Evolutionary conservation across 164 flowering plant genomes (phyloP).

Genomic region (Kalanchoe fedtschenkoi): DNA sequence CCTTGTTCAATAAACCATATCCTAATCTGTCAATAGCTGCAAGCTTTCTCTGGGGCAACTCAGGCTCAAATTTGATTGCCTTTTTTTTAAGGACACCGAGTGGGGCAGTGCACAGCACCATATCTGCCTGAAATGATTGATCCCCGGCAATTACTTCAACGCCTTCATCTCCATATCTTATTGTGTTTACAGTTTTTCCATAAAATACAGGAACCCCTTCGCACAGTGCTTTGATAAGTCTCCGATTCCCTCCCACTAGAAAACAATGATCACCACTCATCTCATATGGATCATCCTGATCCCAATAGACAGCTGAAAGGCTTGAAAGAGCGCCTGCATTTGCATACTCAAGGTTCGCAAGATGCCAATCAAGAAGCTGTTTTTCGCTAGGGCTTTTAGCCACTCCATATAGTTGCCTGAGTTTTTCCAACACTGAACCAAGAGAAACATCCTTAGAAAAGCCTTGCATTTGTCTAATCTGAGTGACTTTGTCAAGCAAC

Average conservation of each 20-base stretch:
- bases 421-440: conserved; percentile 67
- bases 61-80: conserved; percentile 66
- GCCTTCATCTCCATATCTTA: conserved; percentile 61
- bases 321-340: conserved; percentile 85
- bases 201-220: conserved; percentile 69
- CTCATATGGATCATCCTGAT: conserved; percentile 98
- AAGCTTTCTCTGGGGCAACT: conserved; percentile 66
- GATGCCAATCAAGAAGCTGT: conserved; percentile 89
- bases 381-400: conserved; percentile 51
- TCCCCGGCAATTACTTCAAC: conserved; percentile 66
- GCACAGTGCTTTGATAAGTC: conserved; percentile 63
- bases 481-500: conserved; percentile 67
- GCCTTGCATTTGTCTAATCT: conserved; percentile 61
- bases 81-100: conserved; percentile 78
- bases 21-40: conserved; percentile 82
- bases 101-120: conserved; percentile 85
- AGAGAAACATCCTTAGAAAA: conserved; percentile 53
- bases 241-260: conserved; percentile 85
- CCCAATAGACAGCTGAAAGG: conserved; percentile 87
- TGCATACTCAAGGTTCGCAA: conserved; percentile 94
- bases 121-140: conserved; percentile 74
- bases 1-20: conserved; percentile 87
- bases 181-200: conserved; percentile 53
- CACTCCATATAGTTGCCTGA: conserved; percentile 57
- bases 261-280: conserved; percentile 99